A percentile compares a stretch with the other conserved stretches of the same genome.
phyloP scores from a whole-genome alignment of 495 filamentous ascomycete genomes.

The Neurospora hispaniola region DNA sequence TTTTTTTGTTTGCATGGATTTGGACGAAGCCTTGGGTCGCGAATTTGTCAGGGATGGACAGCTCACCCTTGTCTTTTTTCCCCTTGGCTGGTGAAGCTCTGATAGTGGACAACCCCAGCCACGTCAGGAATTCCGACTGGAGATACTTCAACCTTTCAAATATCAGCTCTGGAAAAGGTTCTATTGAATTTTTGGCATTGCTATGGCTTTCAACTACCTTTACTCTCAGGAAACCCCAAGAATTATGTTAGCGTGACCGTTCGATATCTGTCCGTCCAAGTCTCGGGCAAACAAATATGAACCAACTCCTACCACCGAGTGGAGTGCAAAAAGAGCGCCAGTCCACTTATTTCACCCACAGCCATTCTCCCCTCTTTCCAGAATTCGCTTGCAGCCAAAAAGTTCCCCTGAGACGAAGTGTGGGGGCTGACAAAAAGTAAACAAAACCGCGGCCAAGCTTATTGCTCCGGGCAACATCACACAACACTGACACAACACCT shows the following conservation, averaged over 20 bases:
- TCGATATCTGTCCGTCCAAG: background rate
- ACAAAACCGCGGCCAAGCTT: background rate
- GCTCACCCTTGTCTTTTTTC: background rate
- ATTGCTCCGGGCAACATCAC: background rate
- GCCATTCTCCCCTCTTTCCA: background rate
- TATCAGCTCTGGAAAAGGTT: background rate
- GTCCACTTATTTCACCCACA: background rate
- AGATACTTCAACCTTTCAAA: background rate
- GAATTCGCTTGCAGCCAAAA: background rate
- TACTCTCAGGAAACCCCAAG: background rate
- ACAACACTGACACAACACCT: background rate
- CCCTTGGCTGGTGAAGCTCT: conserved; percentile 6
- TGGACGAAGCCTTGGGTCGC: background rate
- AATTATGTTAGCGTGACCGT: background rate
- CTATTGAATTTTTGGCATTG: background rate
- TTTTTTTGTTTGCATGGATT: background rate
- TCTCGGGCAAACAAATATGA: background rate
- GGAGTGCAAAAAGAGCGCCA: background rate
- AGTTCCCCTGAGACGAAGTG: background rate
- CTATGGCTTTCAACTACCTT: background rate
- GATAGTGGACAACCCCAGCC: conserved; percentile 14
- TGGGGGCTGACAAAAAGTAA: background rate
- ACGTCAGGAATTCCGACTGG: background rate
- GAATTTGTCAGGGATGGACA: background rate
- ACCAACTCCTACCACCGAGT: background rate